These are phyloP conservation scores for Heimioporus sp. DNA, from an alignment of 768 basidiomycete genomes.

Conservation along the genomic window DNA sequence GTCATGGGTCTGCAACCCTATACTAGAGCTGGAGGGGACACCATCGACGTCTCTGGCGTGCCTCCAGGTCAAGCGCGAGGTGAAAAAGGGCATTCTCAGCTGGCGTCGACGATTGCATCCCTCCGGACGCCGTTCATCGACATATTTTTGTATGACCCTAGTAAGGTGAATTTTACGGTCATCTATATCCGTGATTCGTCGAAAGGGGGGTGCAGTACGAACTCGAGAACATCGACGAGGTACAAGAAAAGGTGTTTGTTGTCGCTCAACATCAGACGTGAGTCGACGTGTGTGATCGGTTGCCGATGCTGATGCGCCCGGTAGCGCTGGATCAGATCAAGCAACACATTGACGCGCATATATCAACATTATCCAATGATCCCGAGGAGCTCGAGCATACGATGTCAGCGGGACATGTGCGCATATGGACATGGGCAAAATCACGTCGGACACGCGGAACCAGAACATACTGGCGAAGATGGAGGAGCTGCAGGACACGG, in stretches of 20 bases:
- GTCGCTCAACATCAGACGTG: slow-evolving; percentile 95
- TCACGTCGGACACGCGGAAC: slow-evolving; percentile 84
- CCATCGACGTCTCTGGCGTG: slow-evolving; percentile 62
- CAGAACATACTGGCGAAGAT: slow-evolving; percentile 90
- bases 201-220: slow-evolving; percentile 94
- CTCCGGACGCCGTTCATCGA: slow-evolving; percentile 90
- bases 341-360: slow-evolving; percentile 94
- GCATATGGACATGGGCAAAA: slow-evolving; percentile 90
- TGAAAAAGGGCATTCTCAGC: slow-evolving; percentile 79
- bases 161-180: slow-evolving; percentile 89
- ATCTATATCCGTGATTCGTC: slow-evolving; percentile 93
- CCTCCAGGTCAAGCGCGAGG: slow-evolving; percentile 85
- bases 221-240: slow-evolving; percentile 90
- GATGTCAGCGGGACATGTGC: slow-evolving; percentile 78
- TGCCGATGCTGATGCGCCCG: too few species aligned
- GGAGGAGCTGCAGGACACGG: slow-evolving; percentile 88
- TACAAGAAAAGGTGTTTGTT: slow-evolving; percentile 85
- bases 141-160: slow-evolving; percentile 91
- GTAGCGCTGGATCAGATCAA: slow-evolving; percentile 97
- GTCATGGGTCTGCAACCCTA: too few species aligned
- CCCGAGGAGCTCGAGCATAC: slow-evolving; percentile 81
- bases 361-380: slow-evolving; percentile 80
- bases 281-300: slow-evolving; percentile 33
- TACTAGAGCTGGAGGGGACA: slow-evolving; percentile 22
- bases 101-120: slow-evolving; percentile 65